Evolutionary conservation across 2,329 filamentous ascomycete species (phyloP).

Genomic region (Alternaria sp.): DNA sequence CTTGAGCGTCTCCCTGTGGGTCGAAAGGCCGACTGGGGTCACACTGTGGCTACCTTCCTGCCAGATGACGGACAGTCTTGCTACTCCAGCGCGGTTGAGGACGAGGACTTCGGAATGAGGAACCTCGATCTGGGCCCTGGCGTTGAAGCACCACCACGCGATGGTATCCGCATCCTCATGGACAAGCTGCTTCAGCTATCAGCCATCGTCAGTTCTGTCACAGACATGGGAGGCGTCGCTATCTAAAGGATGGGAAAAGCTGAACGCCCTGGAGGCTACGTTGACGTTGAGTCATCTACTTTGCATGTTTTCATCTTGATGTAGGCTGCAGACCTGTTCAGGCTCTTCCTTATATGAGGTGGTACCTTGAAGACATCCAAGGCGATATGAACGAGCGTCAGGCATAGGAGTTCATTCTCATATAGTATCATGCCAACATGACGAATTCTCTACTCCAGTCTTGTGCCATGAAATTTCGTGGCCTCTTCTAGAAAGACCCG

Average conservation of each 20-base stretch:
- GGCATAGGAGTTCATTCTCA: neutral
- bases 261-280: neutral
- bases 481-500: neutral
- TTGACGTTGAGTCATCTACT: neutral
- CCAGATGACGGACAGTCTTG: conserved; percentile 34
- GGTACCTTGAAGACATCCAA: neutral
- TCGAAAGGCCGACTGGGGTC: conserved; percentile 25
- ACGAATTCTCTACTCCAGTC: neutral
- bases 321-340: neutral
- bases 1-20: conserved; percentile 35
- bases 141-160: conserved; percentile 7
- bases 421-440: neutral
- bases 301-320: neutral
- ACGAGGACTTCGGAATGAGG: conserved; percentile 10
- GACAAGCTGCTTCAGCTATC: conserved; percentile 38
- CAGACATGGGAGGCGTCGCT: conserved; percentile 1
- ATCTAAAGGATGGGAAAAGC: neutral
- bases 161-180: conserved; percentile 31
- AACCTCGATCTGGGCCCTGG: conserved; percentile 4
- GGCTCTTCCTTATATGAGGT: neutral
- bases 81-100: conserved; percentile 1
- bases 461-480: neutral
- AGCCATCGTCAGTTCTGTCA: conserved; percentile 25
- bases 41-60: conserved; percentile 33
- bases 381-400: neutral